Percentiles rank a stretch among this genome's conserved stretches.
phyloP scores from a whole-genome alignment of 768 basidiomycete genomes.

The Collybia sp. region DNA sequence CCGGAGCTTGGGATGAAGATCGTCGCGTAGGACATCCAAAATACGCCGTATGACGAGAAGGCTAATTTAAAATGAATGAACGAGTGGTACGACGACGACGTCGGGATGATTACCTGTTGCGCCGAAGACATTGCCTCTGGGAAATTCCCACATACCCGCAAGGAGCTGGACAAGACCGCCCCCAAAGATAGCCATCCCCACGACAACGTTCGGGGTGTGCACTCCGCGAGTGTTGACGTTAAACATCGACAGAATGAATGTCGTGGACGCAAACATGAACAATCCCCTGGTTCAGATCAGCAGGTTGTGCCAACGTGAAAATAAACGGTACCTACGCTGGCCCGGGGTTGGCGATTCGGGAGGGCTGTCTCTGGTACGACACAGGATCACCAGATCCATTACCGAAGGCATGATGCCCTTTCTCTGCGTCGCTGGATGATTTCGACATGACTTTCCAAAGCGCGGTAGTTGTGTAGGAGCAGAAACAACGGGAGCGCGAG shows the following conservation, averaged over 20 bases:
- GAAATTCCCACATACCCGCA: slow-evolving; percentile 79
- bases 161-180: slow-evolving; percentile 79
- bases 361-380: slow-evolving; percentile 3
- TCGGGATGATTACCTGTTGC: slow-evolving; percentile 44
- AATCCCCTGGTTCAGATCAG: slow-evolving; percentile 19
- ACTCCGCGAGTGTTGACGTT: slow-evolving; percentile 52
- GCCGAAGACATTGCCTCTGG: slow-evolving; percentile 57
- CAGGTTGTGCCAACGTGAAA: not conserved
- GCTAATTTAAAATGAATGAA: slow-evolving; percentile 28
- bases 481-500: not conserved
- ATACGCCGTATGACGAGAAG: slow-evolving; percentile 69
- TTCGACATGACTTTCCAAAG: not conserved
- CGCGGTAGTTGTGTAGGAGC: not conserved
- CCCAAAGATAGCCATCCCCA: slow-evolving; percentile 72
- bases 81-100: not conserved
- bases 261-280: slow-evolving; percentile 43
- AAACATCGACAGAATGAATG: slow-evolving; percentile 66
- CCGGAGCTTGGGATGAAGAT: slow-evolving; percentile 67
- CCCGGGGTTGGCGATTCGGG: slow-evolving; percentile 26
- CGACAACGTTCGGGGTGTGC: slow-evolving; percentile 51
- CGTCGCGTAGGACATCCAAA: slow-evolving; percentile 76
- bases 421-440: not conserved
- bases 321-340: slow-evolving; percentile 19
- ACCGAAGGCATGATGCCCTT: not conserved
- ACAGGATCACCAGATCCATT: not conserved